phyloP scores from a whole-genome alignment of 352 stramenopile species.

The Phytopythium litorale region DNA sequence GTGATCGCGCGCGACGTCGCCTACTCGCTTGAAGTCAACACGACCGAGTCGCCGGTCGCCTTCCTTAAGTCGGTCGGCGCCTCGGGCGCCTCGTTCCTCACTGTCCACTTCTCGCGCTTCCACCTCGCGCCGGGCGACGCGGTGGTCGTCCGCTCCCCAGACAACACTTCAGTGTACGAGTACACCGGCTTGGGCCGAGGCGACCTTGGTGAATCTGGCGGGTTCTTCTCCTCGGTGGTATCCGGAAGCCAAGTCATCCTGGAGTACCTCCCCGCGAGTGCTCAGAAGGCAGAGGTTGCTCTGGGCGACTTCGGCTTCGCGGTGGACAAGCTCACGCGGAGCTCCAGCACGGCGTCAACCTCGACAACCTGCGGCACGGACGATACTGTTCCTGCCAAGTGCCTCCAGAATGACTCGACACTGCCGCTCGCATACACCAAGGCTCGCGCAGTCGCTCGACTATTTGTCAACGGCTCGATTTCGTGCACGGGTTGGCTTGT shows the following conservation, averaged over 20 bases:
- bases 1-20: constrained; percentile 20
- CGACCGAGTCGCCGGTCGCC: constrained; percentile 10
- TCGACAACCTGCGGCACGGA: constrained; percentile 25
- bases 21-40: constrained; percentile 21
- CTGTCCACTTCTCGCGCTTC: constrained; percentile 37
- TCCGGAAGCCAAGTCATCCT: constrained; percentile 21
- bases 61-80: constrained; percentile 15
- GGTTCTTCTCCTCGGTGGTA: constrained; percentile 32
- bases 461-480: constrained; percentile 22
- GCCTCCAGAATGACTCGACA: constrained; percentile 21
- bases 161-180: constrained; percentile 13
- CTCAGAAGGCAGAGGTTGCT: neutral
- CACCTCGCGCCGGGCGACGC: constrained; percentile 24
- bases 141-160: constrained; percentile 19
- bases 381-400: constrained; percentile 29
- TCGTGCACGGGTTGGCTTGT: constrained; percentile 42
- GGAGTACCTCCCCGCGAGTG: constrained; percentile 18
- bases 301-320: constrained; percentile 17
- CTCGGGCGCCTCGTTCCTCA: constrained; percentile 29
- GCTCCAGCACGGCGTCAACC: constrained; percentile 10
- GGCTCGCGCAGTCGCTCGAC: constrained; percentile 25
- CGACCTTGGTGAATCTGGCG: constrained; percentile 20
- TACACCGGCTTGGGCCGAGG: constrained; percentile 27
- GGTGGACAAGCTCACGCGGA: constrained; percentile 30
- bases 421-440: constrained; percentile 19